A percentile compares a stretch with the other conserved stretches of the same genome.
Conservation (phyloP, 1,139 yeast genomes). For the Suhomyces panamericanus region DNA sequence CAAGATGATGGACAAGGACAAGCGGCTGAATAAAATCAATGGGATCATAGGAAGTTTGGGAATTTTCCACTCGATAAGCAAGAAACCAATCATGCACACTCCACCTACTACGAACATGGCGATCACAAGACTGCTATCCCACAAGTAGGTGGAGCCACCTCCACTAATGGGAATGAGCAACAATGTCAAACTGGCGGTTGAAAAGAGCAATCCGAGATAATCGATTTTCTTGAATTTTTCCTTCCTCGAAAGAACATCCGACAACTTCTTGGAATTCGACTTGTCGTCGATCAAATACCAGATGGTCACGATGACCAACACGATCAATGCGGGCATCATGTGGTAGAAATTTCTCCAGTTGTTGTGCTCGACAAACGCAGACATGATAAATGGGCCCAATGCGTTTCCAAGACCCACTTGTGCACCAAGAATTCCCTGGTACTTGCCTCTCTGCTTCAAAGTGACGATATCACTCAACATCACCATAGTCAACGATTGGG, state of each 20-base stretch:
- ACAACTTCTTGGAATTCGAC: conserved; percentile 16
- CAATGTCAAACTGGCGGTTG: conserved; percentile 20
- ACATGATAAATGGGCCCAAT: conserved; percentile 25
- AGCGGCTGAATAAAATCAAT: conserved; percentile 17
- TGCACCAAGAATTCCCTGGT: conserved; percentile 25
- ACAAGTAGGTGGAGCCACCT: conserved; percentile 23
- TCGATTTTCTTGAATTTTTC: conserved; percentile 22
- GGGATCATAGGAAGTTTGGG: conserved; percentile 27
- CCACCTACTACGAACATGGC: conserved; percentile 24
- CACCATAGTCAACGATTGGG: conserved; percentile 23
- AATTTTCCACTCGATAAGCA: conserved; percentile 22
- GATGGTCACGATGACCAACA: conserved; percentile 16
- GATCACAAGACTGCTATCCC: conserved; percentile 22
- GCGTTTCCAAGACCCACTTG: conserved; percentile 24
- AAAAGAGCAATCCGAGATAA: conserved; percentile 22
- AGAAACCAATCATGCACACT: conserved; percentile 17
- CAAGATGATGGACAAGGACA: conserved; percentile 17
- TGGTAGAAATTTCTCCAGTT: conserved; percentile 24
- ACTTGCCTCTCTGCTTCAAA: conserved; percentile 23
- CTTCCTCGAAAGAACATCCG: conserved; percentile 15
- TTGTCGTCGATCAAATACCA: conserved; percentile 16
- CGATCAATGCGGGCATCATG: conserved; percentile 21
- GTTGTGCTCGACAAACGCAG: conserved; percentile 17
- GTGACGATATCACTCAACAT: conserved; percentile 25
- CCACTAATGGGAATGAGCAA: conserved; percentile 23